Conservation (phyloP, 148 eudicot species). For the Spergularia bocconei region DNA sequence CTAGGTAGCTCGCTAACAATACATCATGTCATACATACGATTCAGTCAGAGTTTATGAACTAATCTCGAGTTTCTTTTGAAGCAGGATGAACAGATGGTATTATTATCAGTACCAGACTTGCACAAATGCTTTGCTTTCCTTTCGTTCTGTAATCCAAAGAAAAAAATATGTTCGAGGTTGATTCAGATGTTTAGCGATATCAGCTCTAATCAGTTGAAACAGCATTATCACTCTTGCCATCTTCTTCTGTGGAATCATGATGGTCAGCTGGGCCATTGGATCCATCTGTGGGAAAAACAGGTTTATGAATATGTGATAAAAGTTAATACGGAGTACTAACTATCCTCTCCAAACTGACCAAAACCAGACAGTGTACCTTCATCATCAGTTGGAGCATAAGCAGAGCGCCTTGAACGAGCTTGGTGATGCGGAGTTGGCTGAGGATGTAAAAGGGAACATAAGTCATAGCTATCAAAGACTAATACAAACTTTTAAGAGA, state of each 20-base stretch:
- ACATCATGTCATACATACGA: background rate
- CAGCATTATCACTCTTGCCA: constrained; percentile 20
- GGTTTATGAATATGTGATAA: background rate
- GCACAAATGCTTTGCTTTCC: background rate
- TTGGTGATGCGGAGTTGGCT: constrained; percentile 72
- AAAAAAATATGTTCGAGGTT: background rate
- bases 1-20: constrained; percentile 1
- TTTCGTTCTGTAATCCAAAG: background rate
- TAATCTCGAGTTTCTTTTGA: background rate
- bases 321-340: background rate
- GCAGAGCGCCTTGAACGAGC: constrained; percentile 54
- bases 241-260: constrained; percentile 31
- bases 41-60: constrained; percentile 8
- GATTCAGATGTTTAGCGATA: constrained; percentile 16
- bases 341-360: background rate
- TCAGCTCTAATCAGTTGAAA: constrained; percentile 18
- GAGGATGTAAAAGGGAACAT: constrained; percentile 11
- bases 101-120: constrained; percentile 13
- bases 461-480: background rate
- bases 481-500: background rate
- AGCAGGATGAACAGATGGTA: constrained; percentile 2
- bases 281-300: constrained; percentile 8
- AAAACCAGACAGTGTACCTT: constrained; percentile 35
- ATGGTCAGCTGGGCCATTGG: constrained; percentile 10
- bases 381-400: constrained; percentile 50